These are phyloP conservation scores for Pyricularia grisea DNA, from an alignment of 2,329 filamentous ascomycete genomes.

Conservation along the genomic window DNA sequence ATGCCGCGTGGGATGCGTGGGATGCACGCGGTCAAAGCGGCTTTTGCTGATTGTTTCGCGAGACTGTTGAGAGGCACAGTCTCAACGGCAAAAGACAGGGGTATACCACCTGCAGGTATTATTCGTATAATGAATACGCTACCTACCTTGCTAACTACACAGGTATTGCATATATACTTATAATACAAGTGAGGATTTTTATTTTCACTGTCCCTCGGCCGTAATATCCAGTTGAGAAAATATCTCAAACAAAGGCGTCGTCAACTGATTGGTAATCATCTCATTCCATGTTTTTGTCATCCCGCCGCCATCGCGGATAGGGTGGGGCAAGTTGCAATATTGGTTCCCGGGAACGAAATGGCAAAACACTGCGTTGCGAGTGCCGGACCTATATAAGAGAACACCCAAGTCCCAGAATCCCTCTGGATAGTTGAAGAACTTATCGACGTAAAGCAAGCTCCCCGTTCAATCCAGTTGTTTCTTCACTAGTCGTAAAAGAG, in stretches of 20 bases:
- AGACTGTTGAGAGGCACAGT: neutral
- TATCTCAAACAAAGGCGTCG: neutral
- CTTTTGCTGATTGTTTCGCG: too few relatives aligned
- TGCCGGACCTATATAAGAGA: neutral
- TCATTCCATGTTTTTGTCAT: neutral
- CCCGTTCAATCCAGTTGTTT: neutral
- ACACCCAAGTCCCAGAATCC: neutral
- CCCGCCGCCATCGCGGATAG: neutral
- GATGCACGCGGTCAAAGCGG: too few relatives aligned
- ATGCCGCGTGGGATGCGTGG: too few relatives aligned
- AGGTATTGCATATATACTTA: too few relatives aligned
- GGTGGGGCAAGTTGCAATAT: neutral
- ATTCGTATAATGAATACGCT: too few relatives aligned
- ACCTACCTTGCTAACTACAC: too few relatives aligned
- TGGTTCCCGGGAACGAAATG: neutral
- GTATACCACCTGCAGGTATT: too few relatives aligned
- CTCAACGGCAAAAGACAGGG: neutral
- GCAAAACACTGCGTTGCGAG: neutral
- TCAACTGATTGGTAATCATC: neutral
- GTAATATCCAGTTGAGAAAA: neutral
- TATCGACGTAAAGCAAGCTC: neutral
- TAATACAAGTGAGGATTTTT: neutral
- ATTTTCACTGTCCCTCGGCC: neutral
- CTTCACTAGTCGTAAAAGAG: neutral
- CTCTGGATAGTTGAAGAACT: neutral